Conservation (phyloP, 345 rosid species). For the Hibiscus syriacus region DNA sequence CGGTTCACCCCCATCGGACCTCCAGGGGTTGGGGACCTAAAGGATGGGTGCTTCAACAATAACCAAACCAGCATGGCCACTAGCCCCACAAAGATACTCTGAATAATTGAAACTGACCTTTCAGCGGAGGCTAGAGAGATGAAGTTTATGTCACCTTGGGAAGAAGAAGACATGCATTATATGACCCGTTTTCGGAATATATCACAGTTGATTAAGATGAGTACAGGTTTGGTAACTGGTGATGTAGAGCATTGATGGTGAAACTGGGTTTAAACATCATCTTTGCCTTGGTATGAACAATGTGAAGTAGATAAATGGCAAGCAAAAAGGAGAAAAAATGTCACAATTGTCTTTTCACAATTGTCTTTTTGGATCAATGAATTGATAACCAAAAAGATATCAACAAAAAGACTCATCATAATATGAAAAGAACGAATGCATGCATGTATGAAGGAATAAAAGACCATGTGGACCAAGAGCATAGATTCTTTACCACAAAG, state of each 20-base stretch:
- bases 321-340: not conserved
- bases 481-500: constrained; percentile 26
- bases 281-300: not conserved
- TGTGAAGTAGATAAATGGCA: not conserved
- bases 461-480: constrained; percentile 8
- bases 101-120: not conserved
- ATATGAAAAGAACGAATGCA: not conserved
- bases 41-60: not conserved
- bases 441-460: not conserved
- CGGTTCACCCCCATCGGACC: not conserved
- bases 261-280: not conserved
- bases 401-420: constrained; percentile 4
- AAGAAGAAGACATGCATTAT: not conserved
- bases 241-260: not conserved
- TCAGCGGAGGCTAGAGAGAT: not conserved
- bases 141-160: not conserved
- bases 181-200: not conserved
- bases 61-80: not conserved
- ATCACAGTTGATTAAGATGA: not conserved
- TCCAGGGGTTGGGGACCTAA: not conserved
- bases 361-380: not conserved
- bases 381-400: not conserved
- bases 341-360: not conserved
- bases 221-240: not conserved
- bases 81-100: not conserved